Percentiles rank a stretch among this genome's conserved stretches.
Evolutionary conservation across 2,329 filamentous ascomycete genomes (phyloP).

Genomic region (Diaporthe sp.): DNA sequence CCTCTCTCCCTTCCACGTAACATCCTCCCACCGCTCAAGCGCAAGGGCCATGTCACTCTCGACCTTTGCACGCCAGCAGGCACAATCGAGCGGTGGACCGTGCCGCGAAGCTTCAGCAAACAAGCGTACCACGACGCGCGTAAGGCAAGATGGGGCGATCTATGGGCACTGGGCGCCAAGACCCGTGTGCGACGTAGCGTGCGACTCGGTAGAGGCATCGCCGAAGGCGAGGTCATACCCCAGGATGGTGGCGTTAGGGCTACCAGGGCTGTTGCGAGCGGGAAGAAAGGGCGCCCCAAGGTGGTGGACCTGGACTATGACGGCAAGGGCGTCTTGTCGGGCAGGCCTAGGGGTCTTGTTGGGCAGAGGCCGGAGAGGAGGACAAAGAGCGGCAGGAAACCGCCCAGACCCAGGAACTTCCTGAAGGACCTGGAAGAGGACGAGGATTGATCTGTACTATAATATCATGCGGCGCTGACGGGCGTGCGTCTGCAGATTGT

Average conservation of each 20-base stretch:
- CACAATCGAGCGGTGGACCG: constrained; percentile 91
- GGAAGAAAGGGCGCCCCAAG: constrained; percentile 48
- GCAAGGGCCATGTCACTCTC: constrained; percentile 86
- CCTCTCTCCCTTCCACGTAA: constrained; percentile 80
- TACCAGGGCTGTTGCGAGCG: constrained; percentile 40
- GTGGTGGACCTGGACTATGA: constrained; percentile 53
- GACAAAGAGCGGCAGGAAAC: constrained; percentile 54
- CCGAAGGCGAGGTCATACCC: constrained; percentile 37
- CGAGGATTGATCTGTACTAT: background rate
- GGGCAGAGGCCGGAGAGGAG: constrained; percentile 48
- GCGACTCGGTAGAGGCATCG: constrained; percentile 63
- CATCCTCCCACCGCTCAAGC: constrained; percentile 85
- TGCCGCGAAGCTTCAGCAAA: constrained; percentile 82
- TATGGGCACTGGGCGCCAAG: constrained; percentile 96
- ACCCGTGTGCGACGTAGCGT: constrained; percentile 74
- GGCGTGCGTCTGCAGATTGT: background rate
- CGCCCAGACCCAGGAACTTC: constrained; percentile 48
- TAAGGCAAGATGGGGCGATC: constrained; percentile 90
- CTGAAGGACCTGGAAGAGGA: constrained; percentile 51
- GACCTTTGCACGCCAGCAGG: constrained; percentile 91
- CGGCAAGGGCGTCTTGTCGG: constrained; percentile 49
- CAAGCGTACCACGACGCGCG: constrained; percentile 92
- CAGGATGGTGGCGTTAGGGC: constrained; percentile 60
- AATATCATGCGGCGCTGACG: no score
- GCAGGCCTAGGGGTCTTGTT: constrained; percentile 47